Evolutionary conservation across 2,329 filamentous ascomycete genomes (phyloP).

Genomic region (Fragosphaeria purpurea): DNA sequence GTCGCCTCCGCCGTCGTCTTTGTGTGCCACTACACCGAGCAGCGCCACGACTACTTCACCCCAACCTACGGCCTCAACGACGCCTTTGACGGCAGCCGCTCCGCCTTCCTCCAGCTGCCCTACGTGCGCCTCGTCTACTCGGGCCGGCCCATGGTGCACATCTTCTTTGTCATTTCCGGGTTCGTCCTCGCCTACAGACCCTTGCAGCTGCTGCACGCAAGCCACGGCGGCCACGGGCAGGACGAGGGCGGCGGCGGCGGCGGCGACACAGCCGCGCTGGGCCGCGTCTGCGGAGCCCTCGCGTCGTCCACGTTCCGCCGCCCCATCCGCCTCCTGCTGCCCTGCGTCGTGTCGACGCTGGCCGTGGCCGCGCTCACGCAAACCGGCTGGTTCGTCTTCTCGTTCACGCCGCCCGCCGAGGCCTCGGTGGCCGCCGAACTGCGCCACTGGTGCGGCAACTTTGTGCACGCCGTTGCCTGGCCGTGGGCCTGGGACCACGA

Average conservation of each 20-base stretch:
- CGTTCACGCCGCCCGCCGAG: constrained; percentile 15
- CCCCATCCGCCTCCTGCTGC: constrained; percentile 35
- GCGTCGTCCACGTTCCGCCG: constrained; percentile 38
- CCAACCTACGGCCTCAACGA: constrained; percentile 28
- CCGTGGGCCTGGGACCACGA: constrained; percentile 26
- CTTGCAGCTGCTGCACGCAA: constrained; percentile 28
- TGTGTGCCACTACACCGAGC: constrained; percentile 36
- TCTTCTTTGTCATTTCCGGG: constrained; percentile 43
- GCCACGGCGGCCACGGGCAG: constrained; percentile 14
- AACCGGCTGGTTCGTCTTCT: constrained; percentile 17
- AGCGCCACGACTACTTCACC: constrained; percentile 24
- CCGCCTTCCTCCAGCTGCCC: constrained; percentile 32
- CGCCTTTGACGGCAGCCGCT: constrained; percentile 13
- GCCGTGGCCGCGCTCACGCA: constrained; percentile 26
- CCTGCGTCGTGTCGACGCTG: constrained; percentile 33
- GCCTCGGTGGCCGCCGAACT: constrained; percentile 19
- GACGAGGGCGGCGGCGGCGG: no score
- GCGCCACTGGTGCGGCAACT: constrained; percentile 19
- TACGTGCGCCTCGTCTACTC: constrained; percentile 33
- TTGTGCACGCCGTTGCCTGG: constrained; percentile 25
- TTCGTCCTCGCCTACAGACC: constrained; percentile 37
- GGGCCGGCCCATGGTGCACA: constrained; percentile 37
- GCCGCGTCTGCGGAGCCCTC: constrained; percentile 27
- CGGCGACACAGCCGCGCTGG: constrained; percentile 10
- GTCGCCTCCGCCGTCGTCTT: constrained; percentile 38